phyloP scores from a whole-genome alignment of 2,329 filamentous ascomycete species.

The Alternaria conjuncta region DNA sequence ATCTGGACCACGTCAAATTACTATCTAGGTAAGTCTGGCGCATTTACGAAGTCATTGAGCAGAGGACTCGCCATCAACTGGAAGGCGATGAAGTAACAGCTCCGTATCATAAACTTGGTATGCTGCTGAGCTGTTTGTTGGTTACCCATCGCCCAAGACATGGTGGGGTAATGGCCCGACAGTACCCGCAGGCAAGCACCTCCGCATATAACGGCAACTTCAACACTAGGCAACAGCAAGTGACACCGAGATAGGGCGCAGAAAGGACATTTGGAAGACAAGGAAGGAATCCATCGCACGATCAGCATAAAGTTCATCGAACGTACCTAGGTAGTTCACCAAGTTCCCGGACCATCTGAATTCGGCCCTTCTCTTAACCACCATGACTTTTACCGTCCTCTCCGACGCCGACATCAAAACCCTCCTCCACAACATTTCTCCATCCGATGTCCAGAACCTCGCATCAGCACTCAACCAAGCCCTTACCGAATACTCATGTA shows the following conservation, averaged over 20 bases:
- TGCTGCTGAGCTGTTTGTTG: too few relatives aligned
- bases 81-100: too few relatives aligned
- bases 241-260: neutral
- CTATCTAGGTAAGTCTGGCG: too few relatives aligned
- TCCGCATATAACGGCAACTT: neutral
- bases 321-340: neutral
- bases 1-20: too few relatives aligned
- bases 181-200: neutral
- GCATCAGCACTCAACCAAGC: constrained; percentile 20
- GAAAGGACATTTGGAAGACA: too few relatives aligned
- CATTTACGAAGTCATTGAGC: too few relatives aligned
- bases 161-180: neutral
- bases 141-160: neutral
- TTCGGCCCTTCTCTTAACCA: neutral
- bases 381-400: constrained; percentile 22
- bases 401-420: constrained; percentile 32
- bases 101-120: too few relatives aligned
- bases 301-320: neutral
- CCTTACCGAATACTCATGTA: constrained; percentile 37
- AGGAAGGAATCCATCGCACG: neutral
- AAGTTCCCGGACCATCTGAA: neutral
- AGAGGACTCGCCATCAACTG: too few relatives aligned
- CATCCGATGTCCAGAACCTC: neutral
- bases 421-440: constrained; percentile 44
- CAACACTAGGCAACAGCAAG: neutral